phyloP scores from a whole-genome alignment of 768 basidiomycete species.

The Panus rudis region DNA sequence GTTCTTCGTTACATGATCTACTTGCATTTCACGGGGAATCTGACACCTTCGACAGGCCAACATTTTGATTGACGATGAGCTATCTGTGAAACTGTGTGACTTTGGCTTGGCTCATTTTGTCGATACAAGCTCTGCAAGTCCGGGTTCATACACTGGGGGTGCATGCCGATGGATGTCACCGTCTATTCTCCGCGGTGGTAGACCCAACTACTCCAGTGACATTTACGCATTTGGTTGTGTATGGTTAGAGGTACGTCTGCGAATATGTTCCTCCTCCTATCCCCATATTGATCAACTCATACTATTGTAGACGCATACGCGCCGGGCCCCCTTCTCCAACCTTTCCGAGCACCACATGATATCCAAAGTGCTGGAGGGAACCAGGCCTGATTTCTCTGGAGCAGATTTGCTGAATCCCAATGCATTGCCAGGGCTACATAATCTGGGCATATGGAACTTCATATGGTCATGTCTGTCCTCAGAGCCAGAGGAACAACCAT shows the following conservation, averaged over 20 bases:
- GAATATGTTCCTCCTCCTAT: no score
- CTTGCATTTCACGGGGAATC: not conserved
- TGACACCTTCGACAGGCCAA: slow-evolving; percentile 1
- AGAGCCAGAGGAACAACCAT: no score
- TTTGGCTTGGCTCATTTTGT: slow-evolving; percentile 6
- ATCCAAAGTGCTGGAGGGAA: no score
- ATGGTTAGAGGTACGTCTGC: slow-evolving; percentile 9
- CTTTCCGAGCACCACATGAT: no score
- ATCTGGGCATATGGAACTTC: no score
- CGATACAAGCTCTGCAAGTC: not conserved
- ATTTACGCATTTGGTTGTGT: slow-evolving; percentile 7
- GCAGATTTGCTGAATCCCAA: no score
- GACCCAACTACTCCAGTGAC: slow-evolving; percentile 1
- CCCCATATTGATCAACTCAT: no score
- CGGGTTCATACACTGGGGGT: slow-evolving; percentile 1
- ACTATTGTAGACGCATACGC: no score
- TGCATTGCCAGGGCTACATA: no score
- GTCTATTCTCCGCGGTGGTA: not conserved
- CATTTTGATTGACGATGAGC: slow-evolving; percentile 4
- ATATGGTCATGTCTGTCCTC: no score
- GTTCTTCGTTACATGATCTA: not conserved
- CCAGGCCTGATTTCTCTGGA: no score
- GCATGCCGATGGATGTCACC: slow-evolving; percentile 5
- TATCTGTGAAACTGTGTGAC: not conserved
- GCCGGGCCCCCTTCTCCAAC: no score